Evolutionary conservation across 2,329 filamentous ascomycete species (phyloP).

Genomic region (Xylaria sp.): DNA sequence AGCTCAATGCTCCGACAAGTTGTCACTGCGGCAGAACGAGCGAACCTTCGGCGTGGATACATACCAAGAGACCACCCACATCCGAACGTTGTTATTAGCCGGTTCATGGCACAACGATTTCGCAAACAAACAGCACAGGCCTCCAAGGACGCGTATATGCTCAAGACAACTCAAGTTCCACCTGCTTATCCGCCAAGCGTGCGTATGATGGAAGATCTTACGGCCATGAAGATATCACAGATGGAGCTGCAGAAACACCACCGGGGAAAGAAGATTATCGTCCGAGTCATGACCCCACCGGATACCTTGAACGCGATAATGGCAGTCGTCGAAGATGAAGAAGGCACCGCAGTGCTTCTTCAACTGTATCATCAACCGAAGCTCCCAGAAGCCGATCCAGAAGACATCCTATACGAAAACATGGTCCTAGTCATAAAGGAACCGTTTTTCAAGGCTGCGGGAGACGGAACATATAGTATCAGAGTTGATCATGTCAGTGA

Average conservation of each 20-base stretch:
- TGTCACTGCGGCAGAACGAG: neutral
- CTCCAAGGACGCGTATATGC: neutral
- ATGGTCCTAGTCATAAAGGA: slow-evolving; percentile 62
- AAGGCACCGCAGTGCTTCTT: slow-evolving; percentile 50
- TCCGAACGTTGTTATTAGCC: neutral
- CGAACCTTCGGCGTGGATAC: neutral
- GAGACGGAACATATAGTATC: slow-evolving; percentile 55
- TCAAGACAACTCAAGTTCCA: slow-evolving; percentile 34
- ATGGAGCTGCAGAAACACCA: slow-evolving; percentile 51
- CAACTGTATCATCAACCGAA: slow-evolving; percentile 57
- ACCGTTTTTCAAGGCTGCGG: slow-evolving; percentile 60
- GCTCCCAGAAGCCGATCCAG: slow-evolving; percentile 49
- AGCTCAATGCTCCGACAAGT: neutral
- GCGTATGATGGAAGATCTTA: slow-evolving; percentile 37
- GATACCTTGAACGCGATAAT: slow-evolving; percentile 37
- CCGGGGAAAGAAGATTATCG: slow-evolving; percentile 34
- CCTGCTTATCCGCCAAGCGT: slow-evolving; percentile 45
- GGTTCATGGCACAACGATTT: slow-evolving; percentile 2
- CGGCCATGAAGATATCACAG: slow-evolving; percentile 43
- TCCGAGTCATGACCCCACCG: slow-evolving; percentile 41
- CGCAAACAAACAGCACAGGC: neutral
- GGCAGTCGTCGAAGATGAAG: slow-evolving; percentile 55
- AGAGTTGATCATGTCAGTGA: slow-evolving; percentile 66
- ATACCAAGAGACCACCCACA: slow-evolving; percentile 5
- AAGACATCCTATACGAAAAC: slow-evolving; percentile 51